phyloP scores from a whole-genome alignment of 441 rosid species.

The Corymbia calophylla region DNA sequence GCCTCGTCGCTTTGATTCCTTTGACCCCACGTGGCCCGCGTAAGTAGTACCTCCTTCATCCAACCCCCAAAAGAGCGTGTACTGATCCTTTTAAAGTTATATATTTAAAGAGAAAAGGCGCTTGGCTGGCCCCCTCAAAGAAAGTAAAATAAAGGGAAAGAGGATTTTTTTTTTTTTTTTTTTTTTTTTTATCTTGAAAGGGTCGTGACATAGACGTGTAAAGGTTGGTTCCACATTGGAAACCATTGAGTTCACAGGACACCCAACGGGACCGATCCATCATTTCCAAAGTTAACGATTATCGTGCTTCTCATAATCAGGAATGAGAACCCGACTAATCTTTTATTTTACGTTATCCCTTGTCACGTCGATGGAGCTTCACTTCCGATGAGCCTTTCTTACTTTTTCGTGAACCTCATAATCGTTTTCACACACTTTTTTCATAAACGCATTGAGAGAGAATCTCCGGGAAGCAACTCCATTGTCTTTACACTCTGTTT shows the following conservation, averaged over 20 bases:
- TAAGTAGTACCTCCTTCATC: neutral
- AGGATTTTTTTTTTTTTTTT: neutral
- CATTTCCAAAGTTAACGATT: neutral
- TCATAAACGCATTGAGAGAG: neutral
- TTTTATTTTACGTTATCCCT: neutral
- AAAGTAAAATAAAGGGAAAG: neutral
- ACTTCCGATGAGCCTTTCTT: no score
- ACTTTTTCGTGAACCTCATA: no score
- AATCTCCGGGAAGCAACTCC: neutral
- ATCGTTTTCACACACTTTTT: neutral
- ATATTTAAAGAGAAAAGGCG: neutral
- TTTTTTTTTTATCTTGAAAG: neutral
- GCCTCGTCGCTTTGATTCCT: neutral
- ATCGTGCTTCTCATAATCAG: neutral
- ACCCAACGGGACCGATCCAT: neutral
- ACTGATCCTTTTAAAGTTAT: neutral
- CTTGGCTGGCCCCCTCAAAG: neutral
- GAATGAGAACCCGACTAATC: neutral
- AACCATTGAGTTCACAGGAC: neutral
- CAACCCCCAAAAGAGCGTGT: neutral
- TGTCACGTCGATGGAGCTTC: neutral
- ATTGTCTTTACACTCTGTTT: neutral
- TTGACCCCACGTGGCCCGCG: neutral
- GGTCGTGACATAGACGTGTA: neutral
- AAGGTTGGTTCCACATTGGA: neutral